phyloP scores from a whole-genome alignment of 208 protist genomes.

The Crithidia fasciculata region DNA sequence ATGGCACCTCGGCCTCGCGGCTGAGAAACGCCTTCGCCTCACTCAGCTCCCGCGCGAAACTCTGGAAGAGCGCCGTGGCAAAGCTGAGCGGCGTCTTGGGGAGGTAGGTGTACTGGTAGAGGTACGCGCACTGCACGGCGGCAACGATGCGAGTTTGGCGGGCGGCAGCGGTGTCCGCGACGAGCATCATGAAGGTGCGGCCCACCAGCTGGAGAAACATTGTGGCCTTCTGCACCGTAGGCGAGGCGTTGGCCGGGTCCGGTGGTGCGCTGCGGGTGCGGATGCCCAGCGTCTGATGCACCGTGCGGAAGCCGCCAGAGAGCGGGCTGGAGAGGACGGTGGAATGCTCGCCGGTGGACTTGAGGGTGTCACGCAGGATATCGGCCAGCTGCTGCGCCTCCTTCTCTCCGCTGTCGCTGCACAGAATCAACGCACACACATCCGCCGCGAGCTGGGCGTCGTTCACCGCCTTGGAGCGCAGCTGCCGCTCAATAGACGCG shows the following conservation, averaged over 20 bases:
- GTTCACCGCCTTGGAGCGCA: constrained; percentile 29
- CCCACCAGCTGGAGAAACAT: constrained; percentile 56
- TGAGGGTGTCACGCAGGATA: constrained; percentile 43
- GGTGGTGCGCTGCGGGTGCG: constrained; percentile 26
- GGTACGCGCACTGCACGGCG: constrained; percentile 67
- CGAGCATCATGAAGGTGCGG: constrained; percentile 55
- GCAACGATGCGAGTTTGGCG: constrained; percentile 64
- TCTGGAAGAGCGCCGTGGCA: constrained; percentile 43
- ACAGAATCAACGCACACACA: constrained; percentile 49
- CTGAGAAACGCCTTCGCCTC: constrained; percentile 42
- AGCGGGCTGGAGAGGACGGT: constrained; percentile 57
- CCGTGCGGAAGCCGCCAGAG: constrained; percentile 51
- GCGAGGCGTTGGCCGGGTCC: constrained; percentile 13
- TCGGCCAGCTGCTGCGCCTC: constrained; percentile 45
- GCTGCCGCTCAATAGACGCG: constrained; percentile 23
- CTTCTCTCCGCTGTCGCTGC: constrained; percentile 41
- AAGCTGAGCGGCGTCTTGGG: constrained; percentile 65
- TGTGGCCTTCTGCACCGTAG: constrained; percentile 20
- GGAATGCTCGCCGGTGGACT: constrained; percentile 46
- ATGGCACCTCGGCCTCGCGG: constrained; percentile 40
- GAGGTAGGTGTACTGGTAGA: constrained; percentile 81
- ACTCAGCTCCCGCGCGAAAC: constrained; percentile 33
- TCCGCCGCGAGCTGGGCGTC: constrained; percentile 37
- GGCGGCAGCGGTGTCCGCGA: constrained; percentile 51
- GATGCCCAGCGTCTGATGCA: constrained; percentile 69